phyloP scores from a whole-genome alignment of 768 basidiomycete genomes.

The Boletellus emodensis region DNA sequence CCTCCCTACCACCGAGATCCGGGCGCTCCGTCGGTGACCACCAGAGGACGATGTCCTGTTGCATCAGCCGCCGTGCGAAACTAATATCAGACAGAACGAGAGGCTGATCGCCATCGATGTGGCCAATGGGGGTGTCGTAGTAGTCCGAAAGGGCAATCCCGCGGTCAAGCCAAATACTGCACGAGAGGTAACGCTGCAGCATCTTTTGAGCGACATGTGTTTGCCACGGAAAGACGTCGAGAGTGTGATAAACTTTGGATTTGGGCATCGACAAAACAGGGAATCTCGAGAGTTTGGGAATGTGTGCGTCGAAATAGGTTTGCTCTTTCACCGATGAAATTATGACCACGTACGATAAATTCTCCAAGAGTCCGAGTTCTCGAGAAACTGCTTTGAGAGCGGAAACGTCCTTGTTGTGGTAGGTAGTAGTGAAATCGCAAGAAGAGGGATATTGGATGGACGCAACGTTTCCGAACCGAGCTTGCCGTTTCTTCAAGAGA shows the following conservation, averaged over 20 bases:
- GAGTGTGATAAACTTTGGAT: conserved; percentile 65
- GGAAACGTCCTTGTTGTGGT: conserved; percentile 72
- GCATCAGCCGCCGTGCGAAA: conserved; percentile 81
- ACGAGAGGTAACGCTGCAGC: conserved; percentile 73
- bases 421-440: conserved; percentile 61
- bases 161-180: conserved; percentile 78
- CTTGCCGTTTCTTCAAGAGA: conserved; percentile 48
- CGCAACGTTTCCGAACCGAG: conserved; percentile 36
- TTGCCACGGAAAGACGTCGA: conserved; percentile 90
- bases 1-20: conserved; percentile 90
- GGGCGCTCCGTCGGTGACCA: conserved; percentile 90
- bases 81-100: conserved; percentile 85
- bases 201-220: conserved; percentile 76
- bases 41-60: conserved; percentile 93
- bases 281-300: conserved; percentile 75
- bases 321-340: conserved; percentile 85
- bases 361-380: conserved; percentile 74
- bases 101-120: conserved; percentile 87
- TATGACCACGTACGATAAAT: conserved; percentile 69
- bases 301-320: conserved; percentile 70
- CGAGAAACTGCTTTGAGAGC: conserved; percentile 86
- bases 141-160: conserved; percentile 79
- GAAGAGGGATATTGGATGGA: conserved; percentile 63
- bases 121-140: conserved; percentile 90
- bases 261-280: conserved; percentile 87